These are phyloP conservation scores for Guadua angustifolia DNA, from an alignment of 176 grass and related monocot species.

Conservation along the genomic window DNA sequence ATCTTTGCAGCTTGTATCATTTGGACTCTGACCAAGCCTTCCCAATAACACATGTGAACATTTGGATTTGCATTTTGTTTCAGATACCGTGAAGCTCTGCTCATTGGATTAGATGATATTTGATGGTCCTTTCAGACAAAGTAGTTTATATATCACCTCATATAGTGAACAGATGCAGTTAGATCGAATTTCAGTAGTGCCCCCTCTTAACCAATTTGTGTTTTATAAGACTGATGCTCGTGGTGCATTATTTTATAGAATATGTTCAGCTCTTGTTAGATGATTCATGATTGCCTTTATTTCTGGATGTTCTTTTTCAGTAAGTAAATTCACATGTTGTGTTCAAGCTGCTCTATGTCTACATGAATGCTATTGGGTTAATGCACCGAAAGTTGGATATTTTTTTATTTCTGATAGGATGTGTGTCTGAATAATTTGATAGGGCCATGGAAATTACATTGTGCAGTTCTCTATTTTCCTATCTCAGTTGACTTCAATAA, in stretches of 20 bases:
- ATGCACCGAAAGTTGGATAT: not conserved
- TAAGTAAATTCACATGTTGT: constrained; percentile 18
- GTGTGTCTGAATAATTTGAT: not conserved
- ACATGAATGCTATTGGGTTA: not conserved
- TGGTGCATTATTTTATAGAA: not conserved
- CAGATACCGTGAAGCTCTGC: not conserved
- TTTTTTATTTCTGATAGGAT: not conserved
- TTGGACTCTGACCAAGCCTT: not conserved
- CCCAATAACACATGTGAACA: not conserved
- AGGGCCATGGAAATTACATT: not conserved
- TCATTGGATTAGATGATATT: not conserved
- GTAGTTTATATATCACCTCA: not conserved
- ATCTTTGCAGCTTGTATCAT: not conserved
- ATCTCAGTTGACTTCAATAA: not conserved
- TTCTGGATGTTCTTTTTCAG: not conserved
- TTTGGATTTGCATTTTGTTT: not conserved
- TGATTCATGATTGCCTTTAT: not conserved
- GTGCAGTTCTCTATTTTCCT: not conserved
- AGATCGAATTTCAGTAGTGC: not conserved
- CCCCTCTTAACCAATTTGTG: not conserved
- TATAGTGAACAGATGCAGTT: not conserved
- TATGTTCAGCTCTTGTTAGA: not conserved
- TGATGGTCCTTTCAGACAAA: not conserved
- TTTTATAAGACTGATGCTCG: not conserved
- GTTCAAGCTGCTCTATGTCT: not conserved